Conservation (phyloP, 1,284 basidiomycete species). For the Schizopora paradoxa region DNA sequence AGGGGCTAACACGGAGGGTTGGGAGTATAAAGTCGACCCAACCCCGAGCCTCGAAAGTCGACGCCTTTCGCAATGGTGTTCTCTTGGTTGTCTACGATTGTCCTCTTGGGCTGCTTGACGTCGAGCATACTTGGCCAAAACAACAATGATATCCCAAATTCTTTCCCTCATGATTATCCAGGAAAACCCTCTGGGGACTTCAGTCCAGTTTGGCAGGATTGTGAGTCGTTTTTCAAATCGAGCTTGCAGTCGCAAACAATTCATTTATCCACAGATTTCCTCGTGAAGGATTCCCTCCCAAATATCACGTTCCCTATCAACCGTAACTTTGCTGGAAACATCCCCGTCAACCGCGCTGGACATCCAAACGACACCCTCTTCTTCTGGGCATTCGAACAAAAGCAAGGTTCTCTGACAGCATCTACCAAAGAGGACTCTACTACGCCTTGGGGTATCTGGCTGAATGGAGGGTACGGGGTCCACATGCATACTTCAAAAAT, state of each 20-base stretch:
- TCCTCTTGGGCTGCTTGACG: no score
- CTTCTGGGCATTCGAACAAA: conserved; percentile 65
- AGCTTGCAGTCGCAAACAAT: background rate
- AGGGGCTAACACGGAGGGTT: no score
- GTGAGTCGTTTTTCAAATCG: conserved; percentile 32
- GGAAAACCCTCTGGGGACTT: conserved; percentile 46
- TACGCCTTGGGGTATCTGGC: conserved; percentile 72
- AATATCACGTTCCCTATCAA: conserved; percentile 56
- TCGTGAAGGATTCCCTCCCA: conserved; percentile 51
- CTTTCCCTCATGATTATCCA: conserved; percentile 48
- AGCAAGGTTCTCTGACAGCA: conserved; percentile 51
- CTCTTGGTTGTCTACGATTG: no score
- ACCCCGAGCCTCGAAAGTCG: no score
- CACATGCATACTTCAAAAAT: background rate
- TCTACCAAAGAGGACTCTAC: conserved; percentile 25
- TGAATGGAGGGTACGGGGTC: conserved; percentile 59
- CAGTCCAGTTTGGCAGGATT: conserved; percentile 57
- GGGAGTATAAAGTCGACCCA: no score
- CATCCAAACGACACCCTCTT: conserved; percentile 71
- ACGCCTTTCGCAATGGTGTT: no score
- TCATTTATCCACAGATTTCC: conserved; percentile 30
- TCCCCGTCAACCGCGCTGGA: conserved; percentile 54
- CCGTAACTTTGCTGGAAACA: conserved; percentile 62
- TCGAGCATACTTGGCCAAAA: no score
- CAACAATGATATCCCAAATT: no score